Evolutionary conservation across 768 basidiomycete species (phyloP), one percentile per base, ranked within the genome.

Genomic region (Heimioporus sp.): DNA sequence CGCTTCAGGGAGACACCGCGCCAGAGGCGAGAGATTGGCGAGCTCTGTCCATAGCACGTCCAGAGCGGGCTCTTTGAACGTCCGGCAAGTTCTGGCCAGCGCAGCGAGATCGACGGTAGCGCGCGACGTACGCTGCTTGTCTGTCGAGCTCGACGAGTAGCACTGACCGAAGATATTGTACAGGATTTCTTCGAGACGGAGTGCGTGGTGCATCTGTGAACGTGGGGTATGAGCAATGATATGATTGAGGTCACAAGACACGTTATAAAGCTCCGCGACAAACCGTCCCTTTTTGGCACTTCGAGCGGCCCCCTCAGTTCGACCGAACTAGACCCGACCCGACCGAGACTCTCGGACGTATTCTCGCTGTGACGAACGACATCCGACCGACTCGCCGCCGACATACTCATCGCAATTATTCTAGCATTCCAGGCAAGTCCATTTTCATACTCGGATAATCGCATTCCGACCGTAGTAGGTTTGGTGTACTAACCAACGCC

Each of bases 41-140:
- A 59, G 28, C 30, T 59, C 58, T 13, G 52, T 51, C 58, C 58
- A 59, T 17, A 59, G 56, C 0, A 49, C 53, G n/a, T 59, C 50
- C 38, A 59, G 43, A 3, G 58, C 58, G 2, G 58, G 57, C n/a
- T 59, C 58, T n/a, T 59, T 59, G 48, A 59, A 59, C 11, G 43
- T 41, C 9, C 38, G 50, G 42, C 58, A 59, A 17, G 58, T 59
- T 46, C 48, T 49, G 10, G 58, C 58, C 5, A 59, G 47, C 12
- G 58, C 52, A 1, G 48, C 49, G 17, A 59, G 57, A 43, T 59
- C 58, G 21, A 31, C 34, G 20, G 48, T 46, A 5, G 42, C 45
- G 16, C 30, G 20, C 9, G n/a, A 13, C 4, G 19, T 15, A 6
- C 43, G 42, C 6, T 36, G 37, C 39, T 11, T 48, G 31, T 30